These are phyloP conservation scores for Coemansia reversa DNA, from an alignment of 192 early-diverging fungal species.

Conservation along the genomic window DNA sequence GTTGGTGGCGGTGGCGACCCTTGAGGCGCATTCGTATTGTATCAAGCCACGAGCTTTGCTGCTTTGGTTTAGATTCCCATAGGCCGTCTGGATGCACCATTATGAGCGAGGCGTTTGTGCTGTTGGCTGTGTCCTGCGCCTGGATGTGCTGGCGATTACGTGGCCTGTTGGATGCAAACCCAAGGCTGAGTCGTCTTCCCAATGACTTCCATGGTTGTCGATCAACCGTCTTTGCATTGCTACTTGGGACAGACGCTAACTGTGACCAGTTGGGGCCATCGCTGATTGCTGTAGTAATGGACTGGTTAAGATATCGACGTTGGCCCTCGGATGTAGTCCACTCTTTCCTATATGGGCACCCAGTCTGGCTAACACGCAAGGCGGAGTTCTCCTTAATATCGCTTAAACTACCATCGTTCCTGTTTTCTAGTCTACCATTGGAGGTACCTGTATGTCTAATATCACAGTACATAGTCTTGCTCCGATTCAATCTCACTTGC, in stretches of 20 bases:
- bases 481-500: not conserved
- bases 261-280: slow-evolving; percentile 1
- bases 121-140: slow-evolving; percentile 3
- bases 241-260: not conserved
- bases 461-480: not conserved
- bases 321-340: not conserved
- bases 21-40: slow-evolving; percentile 23
- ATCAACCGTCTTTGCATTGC: slow-evolving; percentile 3
- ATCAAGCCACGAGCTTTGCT: slow-evolving; percentile 31
- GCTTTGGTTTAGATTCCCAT: slow-evolving; percentile 7
- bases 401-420: slow-evolving; percentile 29
- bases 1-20: slow-evolving; percentile 7
- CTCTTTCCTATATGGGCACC: not conserved
- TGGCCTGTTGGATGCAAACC: slow-evolving; percentile 3
- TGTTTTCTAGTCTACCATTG: not conserved
- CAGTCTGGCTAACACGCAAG: not conserved
- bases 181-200: slow-evolving; percentile 30
- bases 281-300: slow-evolving; percentile 10
- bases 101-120: not conserved
- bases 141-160: not conserved
- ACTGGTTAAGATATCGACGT: slow-evolving; percentile 29
- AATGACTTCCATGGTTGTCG: slow-evolving; percentile 27
- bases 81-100: slow-evolving; percentile 6
- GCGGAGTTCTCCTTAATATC: slow-evolving; percentile 29
- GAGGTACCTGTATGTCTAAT: not conserved